phyloP scores from a whole-genome alignment of 2,329 filamentous ascomycete species.

The Ophiostoma triangulosporum region DNA sequence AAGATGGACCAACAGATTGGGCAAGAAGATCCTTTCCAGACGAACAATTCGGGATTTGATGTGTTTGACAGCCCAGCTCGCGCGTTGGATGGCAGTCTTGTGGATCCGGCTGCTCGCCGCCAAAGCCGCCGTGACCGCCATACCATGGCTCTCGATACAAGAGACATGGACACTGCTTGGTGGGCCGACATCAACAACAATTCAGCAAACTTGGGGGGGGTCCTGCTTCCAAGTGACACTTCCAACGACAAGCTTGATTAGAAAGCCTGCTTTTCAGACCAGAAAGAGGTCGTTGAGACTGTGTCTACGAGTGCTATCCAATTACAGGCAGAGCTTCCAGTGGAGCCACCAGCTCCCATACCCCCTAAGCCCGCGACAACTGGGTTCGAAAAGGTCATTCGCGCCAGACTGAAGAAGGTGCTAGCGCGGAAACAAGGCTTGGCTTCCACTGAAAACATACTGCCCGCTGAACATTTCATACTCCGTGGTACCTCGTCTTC shows the following conservation, averaged over 20 bases:
- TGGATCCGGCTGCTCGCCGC: background rate
- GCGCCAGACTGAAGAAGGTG: conserved; percentile 7
- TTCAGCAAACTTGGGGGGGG: background rate
- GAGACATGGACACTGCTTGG: background rate
- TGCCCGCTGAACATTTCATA: background rate
- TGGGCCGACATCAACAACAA: background rate
- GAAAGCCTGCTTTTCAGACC: too few relatives aligned
- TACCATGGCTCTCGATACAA: background rate
- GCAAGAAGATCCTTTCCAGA: background rate
- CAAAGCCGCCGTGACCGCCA: background rate
- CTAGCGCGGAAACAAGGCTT: background rate
- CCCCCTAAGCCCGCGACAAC: background rate
- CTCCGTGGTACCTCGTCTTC: background rate
- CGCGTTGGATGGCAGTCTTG: background rate
- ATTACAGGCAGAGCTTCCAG: background rate
- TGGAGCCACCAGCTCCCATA: too few relatives aligned
- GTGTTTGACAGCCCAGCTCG: background rate
- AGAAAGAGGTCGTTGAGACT: background rate
- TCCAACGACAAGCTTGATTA: background rate
- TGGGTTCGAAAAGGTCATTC: conserved; percentile 9
- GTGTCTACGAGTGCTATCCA: too few relatives aligned
- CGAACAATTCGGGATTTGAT: background rate
- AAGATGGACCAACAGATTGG: background rate
- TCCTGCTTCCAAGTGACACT: too few relatives aligned
- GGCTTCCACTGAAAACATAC: background rate